Conservation (phyloP, 2,329 filamentous ascomycete species). For the Xylariaceae sp. region DNA sequence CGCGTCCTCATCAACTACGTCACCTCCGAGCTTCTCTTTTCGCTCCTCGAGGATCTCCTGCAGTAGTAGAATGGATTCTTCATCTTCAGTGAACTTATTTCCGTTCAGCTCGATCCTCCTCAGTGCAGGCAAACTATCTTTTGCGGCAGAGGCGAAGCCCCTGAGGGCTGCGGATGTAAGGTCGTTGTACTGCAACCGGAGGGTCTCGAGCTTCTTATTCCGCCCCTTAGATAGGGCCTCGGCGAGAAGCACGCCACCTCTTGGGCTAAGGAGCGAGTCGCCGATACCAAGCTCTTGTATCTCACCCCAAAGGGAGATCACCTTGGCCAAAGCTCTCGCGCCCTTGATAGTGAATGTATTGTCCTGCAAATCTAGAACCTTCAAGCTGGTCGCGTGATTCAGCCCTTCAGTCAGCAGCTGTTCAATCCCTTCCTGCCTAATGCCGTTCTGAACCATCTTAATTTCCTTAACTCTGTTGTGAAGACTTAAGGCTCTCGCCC, state of each 20-base stretch:
- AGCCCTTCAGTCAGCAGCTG: constrained; percentile 80
- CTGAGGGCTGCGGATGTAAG: constrained; percentile 78
- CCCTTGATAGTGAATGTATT: constrained; percentile 91
- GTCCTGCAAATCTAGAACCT: constrained; percentile 89
- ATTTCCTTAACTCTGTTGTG: constrained; percentile 81
- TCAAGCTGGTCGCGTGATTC: constrained; percentile 66
- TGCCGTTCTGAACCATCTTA: constrained; percentile 99
- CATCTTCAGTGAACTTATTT: constrained; percentile 90
- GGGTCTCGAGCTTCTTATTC: constrained; percentile 77
- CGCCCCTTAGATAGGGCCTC: constrained; percentile 72
- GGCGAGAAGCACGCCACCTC: constrained; percentile 75
- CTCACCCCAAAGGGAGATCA: constrained; percentile 72
- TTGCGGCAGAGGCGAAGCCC: constrained; percentile 69
- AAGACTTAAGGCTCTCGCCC: constrained; percentile 84
- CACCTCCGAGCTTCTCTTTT: constrained; percentile 72
- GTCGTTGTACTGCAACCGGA: constrained; percentile 93
- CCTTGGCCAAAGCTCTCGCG: constrained; percentile 75
- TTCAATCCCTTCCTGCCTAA: constrained; percentile 88
- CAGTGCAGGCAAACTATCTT: constrained; percentile 70
- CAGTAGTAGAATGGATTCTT: constrained; percentile 69
- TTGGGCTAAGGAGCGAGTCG: constrained; percentile 80
- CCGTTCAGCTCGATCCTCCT: constrained; percentile 92
- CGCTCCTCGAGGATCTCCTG: constrained; percentile 73
- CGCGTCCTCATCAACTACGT: constrained; percentile 71
- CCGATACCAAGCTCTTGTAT: constrained; percentile 85